Percentiles rank a stretch among this genome's conserved stretches.
Evolutionary conservation across 2,329 filamentous ascomycete genomes (phyloP).

Genomic region (Zymoseptoria crescenta): DNA sequence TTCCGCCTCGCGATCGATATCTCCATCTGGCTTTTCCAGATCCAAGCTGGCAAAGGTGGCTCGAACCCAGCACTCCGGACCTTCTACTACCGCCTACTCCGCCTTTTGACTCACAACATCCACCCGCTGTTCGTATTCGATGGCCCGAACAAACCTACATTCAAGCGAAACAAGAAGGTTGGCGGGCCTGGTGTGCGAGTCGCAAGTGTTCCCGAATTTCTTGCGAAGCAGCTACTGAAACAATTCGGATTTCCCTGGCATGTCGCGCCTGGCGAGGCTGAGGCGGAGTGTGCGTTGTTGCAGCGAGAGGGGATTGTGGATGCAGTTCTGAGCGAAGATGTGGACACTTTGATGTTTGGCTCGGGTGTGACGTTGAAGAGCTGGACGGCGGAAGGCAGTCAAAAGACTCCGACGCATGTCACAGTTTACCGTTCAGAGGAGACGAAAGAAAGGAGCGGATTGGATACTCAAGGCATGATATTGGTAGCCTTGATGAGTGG

Average conservation of each 20-base stretch:
- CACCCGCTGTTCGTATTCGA: conserved; percentile 88
- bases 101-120: conserved; percentile 67
- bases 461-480: conserved; percentile 85
- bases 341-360: conserved; percentile 52
- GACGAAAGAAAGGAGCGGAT: conserved; percentile 48
- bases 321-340: conserved; percentile 90
- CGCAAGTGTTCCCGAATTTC: conserved; percentile 59
- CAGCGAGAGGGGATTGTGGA: conserved; percentile 79
- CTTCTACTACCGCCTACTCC: conserved; percentile 82
- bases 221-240: conserved; percentile 75
- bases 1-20: conserved; percentile 87
- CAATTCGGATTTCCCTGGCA: conserved; percentile 80
- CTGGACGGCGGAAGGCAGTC: conserved; percentile 66
- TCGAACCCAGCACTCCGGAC: conserved; percentile 84
- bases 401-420: conserved; percentile 73
- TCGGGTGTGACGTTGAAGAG: conserved; percentile 37
- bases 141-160: conserved; percentile 71
- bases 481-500: conserved; percentile 91
- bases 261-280: conserved; percentile 86
- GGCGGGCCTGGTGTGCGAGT: conserved; percentile 52
- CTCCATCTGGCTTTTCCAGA: conserved; percentile 95
- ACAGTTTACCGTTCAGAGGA: conserved; percentile 64
- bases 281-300: conserved; percentile 86
- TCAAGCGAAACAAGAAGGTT: conserved; percentile 77
- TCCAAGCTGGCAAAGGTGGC: conserved; percentile 74